Evolutionary conservation across 2,329 filamentous ascomycete genomes (phyloP).

Genomic region (Knufia petricola): DNA sequence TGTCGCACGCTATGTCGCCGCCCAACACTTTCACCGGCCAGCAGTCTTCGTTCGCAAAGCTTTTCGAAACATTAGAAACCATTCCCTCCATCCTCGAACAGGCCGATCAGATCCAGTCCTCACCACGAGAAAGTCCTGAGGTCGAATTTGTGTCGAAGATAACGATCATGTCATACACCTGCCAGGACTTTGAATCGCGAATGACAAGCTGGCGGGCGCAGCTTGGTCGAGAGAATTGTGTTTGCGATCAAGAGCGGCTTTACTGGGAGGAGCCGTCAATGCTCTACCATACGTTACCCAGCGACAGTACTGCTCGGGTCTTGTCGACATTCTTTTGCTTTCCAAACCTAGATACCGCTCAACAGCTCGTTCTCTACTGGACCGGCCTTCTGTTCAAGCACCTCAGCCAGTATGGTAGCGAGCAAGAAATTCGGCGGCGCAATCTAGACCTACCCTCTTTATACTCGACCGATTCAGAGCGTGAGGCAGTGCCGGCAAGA

Average conservation of each 20-base stretch:
- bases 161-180: neutral
- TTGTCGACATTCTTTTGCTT: conserved; percentile 10
- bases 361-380: conserved; percentile 12
- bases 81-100: conserved; percentile 10
- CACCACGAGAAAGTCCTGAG: neutral
- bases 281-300: neutral
- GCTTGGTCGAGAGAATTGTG: neutral
- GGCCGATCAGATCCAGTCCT: conserved; percentile 5
- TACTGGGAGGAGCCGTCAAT: conserved; percentile 7
- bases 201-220: neutral
- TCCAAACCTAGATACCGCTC: conserved; percentile 9
- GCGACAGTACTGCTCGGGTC: conserved; percentile 4
- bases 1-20: no score
- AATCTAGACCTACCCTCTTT: neutral
- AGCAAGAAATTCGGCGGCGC: neutral
- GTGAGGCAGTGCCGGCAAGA: neutral
- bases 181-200: conserved; percentile 1
- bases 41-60: conserved; percentile 5
- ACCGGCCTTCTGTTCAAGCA: neutral
- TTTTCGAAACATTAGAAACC: conserved; percentile 9
- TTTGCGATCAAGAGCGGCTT: conserved; percentile 1
- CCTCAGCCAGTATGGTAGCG: neutral
- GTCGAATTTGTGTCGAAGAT: neutral
- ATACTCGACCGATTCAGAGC: neutral
- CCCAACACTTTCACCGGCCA: neutral